Percentiles rank a stretch among this genome's conserved stretches.
Evolutionary conservation across 2,329 filamentous ascomycete species (phyloP).

Genomic region (Alternaria alternata): DNA sequence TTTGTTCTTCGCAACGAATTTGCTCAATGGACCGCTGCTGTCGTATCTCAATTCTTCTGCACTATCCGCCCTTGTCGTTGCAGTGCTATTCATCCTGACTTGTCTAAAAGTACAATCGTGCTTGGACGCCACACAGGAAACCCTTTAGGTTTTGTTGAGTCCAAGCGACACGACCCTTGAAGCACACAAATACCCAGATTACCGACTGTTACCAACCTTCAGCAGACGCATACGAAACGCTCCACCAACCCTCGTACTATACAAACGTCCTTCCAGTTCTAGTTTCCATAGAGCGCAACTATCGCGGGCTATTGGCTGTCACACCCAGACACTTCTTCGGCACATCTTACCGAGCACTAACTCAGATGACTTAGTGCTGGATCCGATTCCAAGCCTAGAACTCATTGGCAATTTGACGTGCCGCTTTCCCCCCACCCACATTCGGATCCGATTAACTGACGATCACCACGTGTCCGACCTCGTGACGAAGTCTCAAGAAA

Average conservation of each 20-base stretch:
- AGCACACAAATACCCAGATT: no score
- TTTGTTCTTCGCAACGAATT: not conserved
- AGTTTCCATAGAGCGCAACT: not conserved
- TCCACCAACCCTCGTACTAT: not conserved
- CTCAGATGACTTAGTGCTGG: not conserved
- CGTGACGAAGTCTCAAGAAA: not conserved
- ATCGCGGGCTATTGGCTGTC: not conserved
- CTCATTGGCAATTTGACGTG: not conserved
- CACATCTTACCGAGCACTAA: not conserved
- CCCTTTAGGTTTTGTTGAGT: not conserved
- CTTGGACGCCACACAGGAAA: not conserved
- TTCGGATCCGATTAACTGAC: not conserved
- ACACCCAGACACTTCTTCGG: not conserved
- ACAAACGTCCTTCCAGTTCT: not conserved
- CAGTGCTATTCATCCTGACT: not conserved
- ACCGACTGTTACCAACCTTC: no score
- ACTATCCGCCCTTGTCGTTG: not conserved
- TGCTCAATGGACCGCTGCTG: not conserved
- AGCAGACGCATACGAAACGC: not conserved
- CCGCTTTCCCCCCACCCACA: not conserved
- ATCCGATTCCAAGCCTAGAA: not conserved
- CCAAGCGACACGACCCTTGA: not conserved
- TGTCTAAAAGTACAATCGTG: not conserved
- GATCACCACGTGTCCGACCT: not conserved
- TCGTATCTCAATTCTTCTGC: not conserved